A percentile compares a stretch with the other conserved stretches of the same genome.
Conservation (phyloP, 192 early-diverging fungal species). For the Rhizophagus clarus region DNA sequence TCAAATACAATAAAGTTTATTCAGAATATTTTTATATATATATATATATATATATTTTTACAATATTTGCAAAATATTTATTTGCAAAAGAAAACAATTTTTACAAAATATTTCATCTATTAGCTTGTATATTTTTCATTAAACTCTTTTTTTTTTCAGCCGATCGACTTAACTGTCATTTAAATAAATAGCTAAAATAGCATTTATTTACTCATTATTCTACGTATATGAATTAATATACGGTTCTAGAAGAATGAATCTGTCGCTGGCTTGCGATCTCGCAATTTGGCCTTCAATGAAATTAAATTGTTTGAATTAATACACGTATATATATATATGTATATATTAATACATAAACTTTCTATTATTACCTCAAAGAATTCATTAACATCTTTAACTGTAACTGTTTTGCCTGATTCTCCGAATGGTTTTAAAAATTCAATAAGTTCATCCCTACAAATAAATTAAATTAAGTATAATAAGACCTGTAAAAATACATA, state of each 20-base stretch:
- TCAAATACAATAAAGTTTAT: background rate
- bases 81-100: background rate
- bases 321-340: background rate
- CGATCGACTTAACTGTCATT: background rate
- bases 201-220: background rate
- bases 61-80: background rate
- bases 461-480: background rate
- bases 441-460: slow-evolving; percentile 56
- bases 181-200: background rate
- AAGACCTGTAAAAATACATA: background rate
- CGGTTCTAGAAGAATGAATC: background rate
- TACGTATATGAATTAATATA: background rate
- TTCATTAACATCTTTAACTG: slow-evolving; percentile 66
- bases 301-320: background rate
- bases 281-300: background rate
- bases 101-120: background rate
- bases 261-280: background rate
- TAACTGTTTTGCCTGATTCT: slow-evolving; percentile 73
- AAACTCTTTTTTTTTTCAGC: background rate
- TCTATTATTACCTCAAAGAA: slow-evolving; percentile 65
- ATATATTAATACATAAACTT: background rate
- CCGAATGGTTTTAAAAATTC: slow-evolving; percentile 72
- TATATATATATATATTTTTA: background rate
- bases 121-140: background rate
- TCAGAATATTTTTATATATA: background rate